Base-by-base conservation (phyloP, 768 basidiomycete species). In the Hirschioporus abietinus region DNA sequence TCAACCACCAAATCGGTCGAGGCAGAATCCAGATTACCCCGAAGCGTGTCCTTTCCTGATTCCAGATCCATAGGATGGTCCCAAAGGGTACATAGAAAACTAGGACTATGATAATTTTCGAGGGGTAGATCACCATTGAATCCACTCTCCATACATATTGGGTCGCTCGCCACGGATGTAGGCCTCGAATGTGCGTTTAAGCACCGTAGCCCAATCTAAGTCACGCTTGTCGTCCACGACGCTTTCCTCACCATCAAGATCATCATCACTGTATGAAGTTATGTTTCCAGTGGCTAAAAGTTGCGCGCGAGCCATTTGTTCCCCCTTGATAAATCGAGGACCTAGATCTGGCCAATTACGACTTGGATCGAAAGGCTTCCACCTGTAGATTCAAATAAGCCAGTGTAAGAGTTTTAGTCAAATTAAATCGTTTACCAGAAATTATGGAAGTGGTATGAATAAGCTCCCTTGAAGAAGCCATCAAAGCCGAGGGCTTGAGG, bases 331-430 rank as follows among this genome's bases (percentile, higher is more conserved):
- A 75, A 98, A 98, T 20, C 83, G 85, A 12, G 84, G 79, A 1
- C 96, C 96, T 27, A 99, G 84, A 74, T 98, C 96, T 1, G 96
- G 96, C 88, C 89, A 98, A 75, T 99, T 96, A n/a, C 96, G 88
- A 8, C 86, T 78, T 0, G 92, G 84, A 76, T 99, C 96, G 71
- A 98, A 97, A 5, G 96, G 92, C 69, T 91, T 89, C 96, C 96
- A 97, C 95, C 95, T 96, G 70, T 15, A 25, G 12, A 52, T 52
- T 52, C 20, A 67, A 57, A 18, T 15, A 60, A 63, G 63, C 59
- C 7, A 23, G 18, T 52, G 23, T 23, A 20, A 42, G 65, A 30
- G 15, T 64, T 42, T 26, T 2, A 18, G 58, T 57, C 8, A 17
- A 65, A 65, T 60, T 8, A 30, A 30, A 8, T 2, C 7, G 74